Evolutionary conservation across 1,139 yeast species (phyloP).

Genomic region (Candida frijolesensis): DNA sequence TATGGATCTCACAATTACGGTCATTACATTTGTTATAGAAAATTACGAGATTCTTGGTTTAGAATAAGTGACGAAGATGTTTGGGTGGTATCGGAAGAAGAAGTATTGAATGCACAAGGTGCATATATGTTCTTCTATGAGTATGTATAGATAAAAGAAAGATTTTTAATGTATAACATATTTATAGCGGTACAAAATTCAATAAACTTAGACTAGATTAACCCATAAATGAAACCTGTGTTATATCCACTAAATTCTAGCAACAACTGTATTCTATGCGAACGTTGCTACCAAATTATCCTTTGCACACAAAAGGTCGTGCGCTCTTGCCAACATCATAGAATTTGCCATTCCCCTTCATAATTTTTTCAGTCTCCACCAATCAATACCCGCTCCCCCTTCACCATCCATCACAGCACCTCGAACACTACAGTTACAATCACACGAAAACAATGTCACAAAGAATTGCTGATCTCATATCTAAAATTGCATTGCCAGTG

Average conservation of each 20-base stretch:
- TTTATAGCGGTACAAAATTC: too few species aligned
- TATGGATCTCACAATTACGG: slow-evolving; percentile 96
- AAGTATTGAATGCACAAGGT: slow-evolving; percentile 81
- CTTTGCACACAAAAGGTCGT: too few species aligned
- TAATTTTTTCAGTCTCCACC: not conserved
- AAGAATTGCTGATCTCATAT: slow-evolving; percentile 40
- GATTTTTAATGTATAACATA: not conserved
- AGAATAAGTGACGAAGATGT: slow-evolving; percentile 90
- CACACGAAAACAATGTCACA: slow-evolving; percentile 30
- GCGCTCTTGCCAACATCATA: not conserved
- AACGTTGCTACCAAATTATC: too few species aligned
- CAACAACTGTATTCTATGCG: too few species aligned
- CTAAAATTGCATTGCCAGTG: slow-evolving; percentile 65
- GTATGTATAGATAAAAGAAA: not conserved
- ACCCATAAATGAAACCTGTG: too few species aligned
- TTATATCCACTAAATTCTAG: too few species aligned
- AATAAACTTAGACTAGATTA: too few species aligned
- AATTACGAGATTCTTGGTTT: slow-evolving; percentile 88
- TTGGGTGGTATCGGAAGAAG: slow-evolving; percentile 73
- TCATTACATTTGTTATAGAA: slow-evolving; percentile 87
- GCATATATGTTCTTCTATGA: slow-evolving; percentile 93
- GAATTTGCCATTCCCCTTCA: not conserved
- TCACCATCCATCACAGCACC: not conserved
- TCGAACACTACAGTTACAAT: not conserved
- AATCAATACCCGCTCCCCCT: not conserved